A percentile compares a stretch with the other conserved stretches of the same genome.
Evolutionary conservation across 2,329 filamentous ascomycete genomes (phyloP).

Genomic region (Fusarium tanahbumbuense): DNA sequence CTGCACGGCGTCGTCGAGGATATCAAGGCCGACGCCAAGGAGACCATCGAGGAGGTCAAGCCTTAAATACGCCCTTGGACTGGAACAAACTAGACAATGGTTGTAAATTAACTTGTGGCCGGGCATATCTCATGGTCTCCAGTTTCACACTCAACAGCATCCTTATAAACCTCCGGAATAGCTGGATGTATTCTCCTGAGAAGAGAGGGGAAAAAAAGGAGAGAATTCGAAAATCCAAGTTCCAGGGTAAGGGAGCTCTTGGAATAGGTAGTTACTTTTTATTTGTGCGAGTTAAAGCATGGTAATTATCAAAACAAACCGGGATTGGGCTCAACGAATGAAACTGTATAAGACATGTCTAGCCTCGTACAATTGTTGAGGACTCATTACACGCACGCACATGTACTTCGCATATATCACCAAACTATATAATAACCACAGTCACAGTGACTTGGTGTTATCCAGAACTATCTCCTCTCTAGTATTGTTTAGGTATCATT

Average conservation of each 20-base stretch:
- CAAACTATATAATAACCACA: not conserved
- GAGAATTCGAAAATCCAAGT: not conserved
- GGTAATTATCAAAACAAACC: conserved; percentile 4
- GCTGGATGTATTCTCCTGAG: not conserved
- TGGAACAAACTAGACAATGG: not conserved
- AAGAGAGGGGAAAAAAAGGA: not conserved
- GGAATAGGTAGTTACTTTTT: conserved; percentile 17
- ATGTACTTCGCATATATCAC: not conserved
- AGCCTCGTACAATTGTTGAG: not conserved
- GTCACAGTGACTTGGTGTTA: conserved; percentile 2
- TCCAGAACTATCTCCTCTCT: conserved; percentile 29
- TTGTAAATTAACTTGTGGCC: not conserved
- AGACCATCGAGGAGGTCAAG: conserved; percentile 45
- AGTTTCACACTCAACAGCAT: not conserved
- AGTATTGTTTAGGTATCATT: conserved; percentile 36
- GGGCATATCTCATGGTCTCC: conserved; percentile 20
- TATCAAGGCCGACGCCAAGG: conserved; percentile 56
- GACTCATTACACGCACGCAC: not conserved
- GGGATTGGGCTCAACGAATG: conserved; percentile 22
- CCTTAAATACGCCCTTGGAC: conserved; percentile 24
- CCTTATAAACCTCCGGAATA: not conserved
- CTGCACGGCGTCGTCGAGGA: conserved; percentile 52
- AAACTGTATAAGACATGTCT: conserved; percentile 15
- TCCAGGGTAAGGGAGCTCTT: conserved; percentile 6
- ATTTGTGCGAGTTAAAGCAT: conserved; percentile 10